Conservation (phyloP, 192 early-diverging fungal genomes). For the Chytriomyces hyalinus region DNA sequence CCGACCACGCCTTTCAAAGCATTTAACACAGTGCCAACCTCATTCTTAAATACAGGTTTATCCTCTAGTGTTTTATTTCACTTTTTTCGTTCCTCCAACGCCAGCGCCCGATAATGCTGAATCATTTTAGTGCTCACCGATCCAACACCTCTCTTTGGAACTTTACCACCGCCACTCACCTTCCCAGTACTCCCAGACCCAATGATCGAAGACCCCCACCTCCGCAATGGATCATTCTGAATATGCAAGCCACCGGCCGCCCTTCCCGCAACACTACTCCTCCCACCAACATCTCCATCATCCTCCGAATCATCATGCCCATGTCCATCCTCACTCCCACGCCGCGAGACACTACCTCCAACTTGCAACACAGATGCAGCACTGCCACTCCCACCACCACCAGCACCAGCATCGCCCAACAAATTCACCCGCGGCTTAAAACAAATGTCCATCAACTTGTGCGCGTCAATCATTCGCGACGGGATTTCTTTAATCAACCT, state of each 20-base stretch:
- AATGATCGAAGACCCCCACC: neutral
- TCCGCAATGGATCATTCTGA: conserved; percentile 34
- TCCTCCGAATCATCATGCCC: conserved; percentile 27
- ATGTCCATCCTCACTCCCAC: neutral
- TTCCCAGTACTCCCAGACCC: neutral
- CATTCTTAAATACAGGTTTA: no score
- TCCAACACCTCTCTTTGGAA: conserved; percentile 38
- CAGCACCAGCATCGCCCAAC: conserved; percentile 20
- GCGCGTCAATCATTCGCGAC: conserved; percentile 41
- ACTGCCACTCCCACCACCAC: neutral
- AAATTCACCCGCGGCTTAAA: conserved; percentile 38
- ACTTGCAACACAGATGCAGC: neutral
- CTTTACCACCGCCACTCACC: conserved; percentile 20
- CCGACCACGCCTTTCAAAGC: no score
- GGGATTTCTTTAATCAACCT: conserved; percentile 44
- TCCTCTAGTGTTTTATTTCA: neutral
- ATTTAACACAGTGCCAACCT: no score
- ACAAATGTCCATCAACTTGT: conserved; percentile 44
- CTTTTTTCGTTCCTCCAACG: conserved; percentile 27
- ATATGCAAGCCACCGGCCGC: conserved; percentile 9
- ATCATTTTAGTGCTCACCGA: conserved; percentile 42
- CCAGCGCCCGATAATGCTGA: conserved; percentile 40
- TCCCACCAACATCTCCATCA: neutral
- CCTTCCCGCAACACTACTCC: neutral
- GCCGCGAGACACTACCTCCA: neutral